phyloP scores from a whole-genome alignment of 257 asterid species.

The Lithospermum erythrorhizon region DNA sequence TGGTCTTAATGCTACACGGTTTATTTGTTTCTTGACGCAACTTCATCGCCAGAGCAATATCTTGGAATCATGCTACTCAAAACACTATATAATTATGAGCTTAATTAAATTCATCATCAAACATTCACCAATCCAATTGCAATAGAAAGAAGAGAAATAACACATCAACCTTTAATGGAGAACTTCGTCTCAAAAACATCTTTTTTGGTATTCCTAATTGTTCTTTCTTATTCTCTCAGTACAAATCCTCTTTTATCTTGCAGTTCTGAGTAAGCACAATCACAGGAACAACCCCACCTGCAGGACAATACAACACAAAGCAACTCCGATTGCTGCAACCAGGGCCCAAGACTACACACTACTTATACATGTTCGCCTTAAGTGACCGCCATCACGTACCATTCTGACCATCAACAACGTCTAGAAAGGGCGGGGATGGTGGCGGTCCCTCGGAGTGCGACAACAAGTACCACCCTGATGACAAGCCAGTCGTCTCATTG shows the following conservation, averaged over 20 bases:
- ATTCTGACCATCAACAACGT: conserved; percentile 35
- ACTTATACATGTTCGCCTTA: conserved; percentile 30
- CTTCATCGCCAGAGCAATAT: not conserved
- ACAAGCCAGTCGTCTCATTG: conserved; percentile 24
- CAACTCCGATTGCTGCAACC: conserved; percentile 32
- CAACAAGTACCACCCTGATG: conserved; percentile 29
- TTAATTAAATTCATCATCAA: not conserved
- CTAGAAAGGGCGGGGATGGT: conserved; percentile 33
- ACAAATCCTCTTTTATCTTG: conserved; percentile 12
- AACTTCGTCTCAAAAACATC: not conserved
- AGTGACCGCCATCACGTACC: conserved; percentile 16
- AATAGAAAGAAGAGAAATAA: too few relatives aligned
- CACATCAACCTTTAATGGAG: not conserved
- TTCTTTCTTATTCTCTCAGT: not conserved
- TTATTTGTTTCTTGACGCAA: not conserved
- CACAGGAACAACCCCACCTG: conserved; percentile 36
- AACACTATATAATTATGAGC: not conserved
- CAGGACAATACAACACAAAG: conserved; percentile 28
- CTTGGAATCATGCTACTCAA: not conserved
- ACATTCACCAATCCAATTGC: not conserved
- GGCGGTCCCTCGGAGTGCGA: conserved; percentile 48
- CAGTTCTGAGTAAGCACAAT: conserved; percentile 27
- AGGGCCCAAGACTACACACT: conserved; percentile 20
- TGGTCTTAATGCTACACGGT: too few relatives aligned
- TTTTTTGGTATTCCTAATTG: not conserved